Conservation (phyloP, 2,329 filamentous ascomycete genomes). For the Tolypocladium nubicola region DNA sequence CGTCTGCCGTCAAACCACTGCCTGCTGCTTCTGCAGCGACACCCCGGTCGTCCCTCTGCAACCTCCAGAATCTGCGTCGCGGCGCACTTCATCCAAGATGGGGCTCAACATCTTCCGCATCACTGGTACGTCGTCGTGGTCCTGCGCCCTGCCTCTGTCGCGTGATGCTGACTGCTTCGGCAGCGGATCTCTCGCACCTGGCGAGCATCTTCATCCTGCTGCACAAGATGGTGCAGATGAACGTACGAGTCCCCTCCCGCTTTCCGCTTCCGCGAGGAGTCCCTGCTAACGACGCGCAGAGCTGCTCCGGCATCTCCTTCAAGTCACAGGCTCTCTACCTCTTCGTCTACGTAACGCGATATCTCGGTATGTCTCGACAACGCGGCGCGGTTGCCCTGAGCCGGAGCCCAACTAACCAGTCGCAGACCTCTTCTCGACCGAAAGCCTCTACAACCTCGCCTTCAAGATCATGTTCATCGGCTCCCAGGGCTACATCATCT, state of each 20-base stretch:
- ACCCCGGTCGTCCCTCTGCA: neutral
- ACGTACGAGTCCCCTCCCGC: slow-evolving; percentile 44
- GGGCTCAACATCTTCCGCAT: slow-evolving; percentile 49
- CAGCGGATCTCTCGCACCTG: slow-evolving; percentile 92
- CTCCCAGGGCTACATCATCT: slow-evolving; percentile 87
- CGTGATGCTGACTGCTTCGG: slow-evolving; percentile 8
- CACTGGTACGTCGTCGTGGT: slow-evolving; percentile 31
- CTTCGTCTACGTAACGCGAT: slow-evolving; percentile 86
- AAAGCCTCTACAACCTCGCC: slow-evolving; percentile 80
- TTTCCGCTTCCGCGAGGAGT: neutral
- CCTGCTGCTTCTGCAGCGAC: neutral
- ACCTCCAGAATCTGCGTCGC: neutral
- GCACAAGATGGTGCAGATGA: slow-evolving; percentile 91
- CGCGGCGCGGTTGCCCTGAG: neutral
- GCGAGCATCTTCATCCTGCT: slow-evolving; percentile 88
- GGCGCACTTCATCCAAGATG: slow-evolving; percentile 22
- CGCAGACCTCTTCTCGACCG: slow-evolving; percentile 74
- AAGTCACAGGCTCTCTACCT: slow-evolving; percentile 96
- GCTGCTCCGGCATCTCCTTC: slow-evolving; percentile 95
- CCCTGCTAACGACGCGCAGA: slow-evolving; percentile 43
- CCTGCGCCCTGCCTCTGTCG: neutral
- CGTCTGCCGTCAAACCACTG: neutral
- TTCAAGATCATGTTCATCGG: slow-evolving; percentile 95
- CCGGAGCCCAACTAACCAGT: neutral
- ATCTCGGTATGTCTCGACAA: slow-evolving; percentile 55